These are phyloP conservation scores for Termitomyces heimii DNA, from an alignment of 768 basidiomycete species.

Conservation along the genomic window DNA sequence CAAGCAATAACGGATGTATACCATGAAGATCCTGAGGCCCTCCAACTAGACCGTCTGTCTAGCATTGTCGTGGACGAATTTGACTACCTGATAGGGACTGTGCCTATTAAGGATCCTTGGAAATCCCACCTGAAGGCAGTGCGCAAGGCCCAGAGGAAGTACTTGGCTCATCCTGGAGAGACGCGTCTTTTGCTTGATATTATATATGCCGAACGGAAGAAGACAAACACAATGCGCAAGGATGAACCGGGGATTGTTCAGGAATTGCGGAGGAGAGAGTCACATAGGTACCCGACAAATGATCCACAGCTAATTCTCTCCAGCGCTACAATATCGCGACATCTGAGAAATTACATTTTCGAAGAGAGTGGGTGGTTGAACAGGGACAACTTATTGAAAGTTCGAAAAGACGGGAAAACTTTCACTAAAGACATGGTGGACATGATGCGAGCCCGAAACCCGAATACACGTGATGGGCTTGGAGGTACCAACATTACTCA, in stretches of 20 bases:
- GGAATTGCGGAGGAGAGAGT: constrained; percentile 11
- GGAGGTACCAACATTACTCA: constrained; percentile 31
- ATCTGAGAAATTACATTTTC: constrained; percentile 47
- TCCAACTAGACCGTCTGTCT: constrained; percentile 42
- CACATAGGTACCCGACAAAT: constrained; percentile 2
- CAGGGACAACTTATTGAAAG: constrained; percentile 33
- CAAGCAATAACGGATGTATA: constrained; percentile 59
- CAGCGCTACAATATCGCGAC: constrained; percentile 63
- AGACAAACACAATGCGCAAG: constrained; percentile 19
- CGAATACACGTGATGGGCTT: constrained; percentile 7
- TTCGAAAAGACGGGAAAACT: constrained; percentile 21
- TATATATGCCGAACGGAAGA: constrained; percentile 38
- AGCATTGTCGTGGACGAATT: constrained; percentile 72
- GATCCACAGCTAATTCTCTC: constrained; percentile 61
- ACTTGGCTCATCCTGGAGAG: constrained; percentile 49
- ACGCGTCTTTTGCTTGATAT: constrained; percentile 55
- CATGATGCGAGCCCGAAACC: neutral
- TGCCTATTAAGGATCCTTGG: constrained; percentile 34
- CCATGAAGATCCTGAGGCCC: constrained; percentile 31
- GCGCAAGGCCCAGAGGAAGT: constrained; percentile 33
- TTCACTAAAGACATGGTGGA: neutral
- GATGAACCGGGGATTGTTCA: constrained; percentile 18
- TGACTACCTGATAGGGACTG: constrained; percentile 61
- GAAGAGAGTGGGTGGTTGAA: constrained; percentile 56
- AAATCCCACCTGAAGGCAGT: constrained; percentile 29